Base-by-base conservation (phyloP, 305 asterid genomes). In the Euphrasia arctica region DNA sequence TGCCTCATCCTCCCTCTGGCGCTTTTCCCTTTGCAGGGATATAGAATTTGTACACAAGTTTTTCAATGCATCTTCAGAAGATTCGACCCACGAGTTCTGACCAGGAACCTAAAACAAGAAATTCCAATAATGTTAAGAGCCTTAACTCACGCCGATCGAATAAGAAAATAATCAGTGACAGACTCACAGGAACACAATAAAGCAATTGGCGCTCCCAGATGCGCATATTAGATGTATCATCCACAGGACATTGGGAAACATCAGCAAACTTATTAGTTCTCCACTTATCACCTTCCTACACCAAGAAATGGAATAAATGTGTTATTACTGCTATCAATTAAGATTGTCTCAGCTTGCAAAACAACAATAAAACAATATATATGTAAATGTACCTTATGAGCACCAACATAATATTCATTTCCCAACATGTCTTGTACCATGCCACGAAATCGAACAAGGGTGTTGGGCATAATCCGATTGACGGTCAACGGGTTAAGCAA, bases 381-480 rank as follows among this genome's bases (percentile, higher is more conserved):
- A 51, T 66, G 74, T 12, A 39, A 6, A 51, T 66, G 74, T 80
- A 93, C 98, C 97, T 93, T 88, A 67, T 82, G 79, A 71, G 90
- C 93, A 43, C 98, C 98, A 71, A 85, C 84, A 74, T 90, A 93
- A 47, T 83, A 86, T 69, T 88, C 96, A 78, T 77, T 84, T 49
- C 94, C 97, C 71, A 88, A 65, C 97, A 93, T 90, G 71, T 93
- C 97, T 72, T 88, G 97, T 57, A 93, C 77, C 97, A 90, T 90
- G 32, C 97, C 98, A 61, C 98, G 81, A 70, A 85, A 88, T 10
- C 90, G 88, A 69, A 90, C 97, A 60, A 93, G 85, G 36, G 92
- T 83, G 73, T 88, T 86, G 31, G 98, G 91, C 62, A 78, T 80
- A 54, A 86, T 61, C 77, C 84, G 70, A 67, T 70, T 78, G 9